phyloP scores from a whole-genome alignment of 2,329 filamentous ascomycete genomes.

The Fusarium decemcellulare region DNA sequence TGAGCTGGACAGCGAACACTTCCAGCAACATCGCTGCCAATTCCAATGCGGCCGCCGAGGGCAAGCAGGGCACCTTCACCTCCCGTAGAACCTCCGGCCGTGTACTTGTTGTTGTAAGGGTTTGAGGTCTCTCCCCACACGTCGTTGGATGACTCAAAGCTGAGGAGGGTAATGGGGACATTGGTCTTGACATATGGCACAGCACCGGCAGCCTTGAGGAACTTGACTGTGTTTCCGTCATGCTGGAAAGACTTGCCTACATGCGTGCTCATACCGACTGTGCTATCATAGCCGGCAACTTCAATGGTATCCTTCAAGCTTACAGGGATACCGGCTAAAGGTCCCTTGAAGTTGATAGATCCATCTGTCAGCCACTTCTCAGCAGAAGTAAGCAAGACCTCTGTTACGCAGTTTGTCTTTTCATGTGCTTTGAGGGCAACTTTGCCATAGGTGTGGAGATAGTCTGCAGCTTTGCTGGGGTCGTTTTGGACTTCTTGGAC shows the following conservation, averaged over 20 bases:
- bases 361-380: conserved; percentile 77
- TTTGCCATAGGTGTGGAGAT: conserved; percentile 90
- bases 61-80: conserved; percentile 88
- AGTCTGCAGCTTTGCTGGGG: conserved; percentile 74
- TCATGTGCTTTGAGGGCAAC: conserved; percentile 86
- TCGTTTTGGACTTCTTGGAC: conserved; percentile 84
- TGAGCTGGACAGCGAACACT: conserved; percentile 90
- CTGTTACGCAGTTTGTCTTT: conserved; percentile 91
- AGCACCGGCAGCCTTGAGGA: conserved; percentile 90
- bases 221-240: conserved; percentile 80
- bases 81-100: conserved; percentile 90
- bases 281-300: conserved; percentile 86
- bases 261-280: conserved; percentile 83
- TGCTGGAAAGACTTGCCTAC: conserved; percentile 74
- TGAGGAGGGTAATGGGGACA: conserved; percentile 86
- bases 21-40: conserved; percentile 92
- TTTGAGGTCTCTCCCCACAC: conserved; percentile 89
- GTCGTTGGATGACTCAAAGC: conserved; percentile 83
- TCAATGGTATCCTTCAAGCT: conserved; percentile 86
- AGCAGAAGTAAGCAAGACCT: conserved; percentile 84
- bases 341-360: conserved; percentile 80
- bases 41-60: conserved; percentile 86
- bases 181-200: conserved; percentile 96
- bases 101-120: conserved; percentile 87
- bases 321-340: conserved; percentile 88